Evolutionary conservation across 2,329 filamentous ascomycete species (phyloP), one percentile per base, ranked within the genome.

Genomic region (Fusarium paranaense): DNA sequence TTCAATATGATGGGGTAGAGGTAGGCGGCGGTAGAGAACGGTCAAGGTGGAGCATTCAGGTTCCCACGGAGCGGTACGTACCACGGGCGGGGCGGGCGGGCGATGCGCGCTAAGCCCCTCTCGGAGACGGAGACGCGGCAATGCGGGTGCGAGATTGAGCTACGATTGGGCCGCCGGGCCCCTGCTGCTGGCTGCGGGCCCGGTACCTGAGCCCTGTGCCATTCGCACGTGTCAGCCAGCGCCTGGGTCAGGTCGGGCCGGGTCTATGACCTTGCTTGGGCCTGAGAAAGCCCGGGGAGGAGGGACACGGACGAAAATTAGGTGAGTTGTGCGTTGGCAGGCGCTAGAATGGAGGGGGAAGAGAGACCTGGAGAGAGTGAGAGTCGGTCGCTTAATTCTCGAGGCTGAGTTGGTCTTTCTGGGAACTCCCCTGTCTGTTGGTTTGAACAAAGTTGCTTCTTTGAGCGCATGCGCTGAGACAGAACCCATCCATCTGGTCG

Each of bases 151-250:
- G 61, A 76, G 57, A 52, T 59, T 64, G 71, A 66, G 57, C 67
- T 47, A 11, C 65, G 32, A 75, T 75, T 75, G 72, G 72, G 35
- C 42, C 30, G 64, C 20, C 63, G 38, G 22, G n/a, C 45, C 47
- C 35, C 27, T 22, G 22, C 30, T 40, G 37, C 35, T 33, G 18
- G 20, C 14, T 63, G 32, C 64, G 67, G 70, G 64, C 64, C 47
- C 62, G 71, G 73, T 76, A 77, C 67, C 70, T 75, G 72, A 71
- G 74, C 72, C 75, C 72, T 71, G 67, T 75, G 67, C 70, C 69
- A 74, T 75, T 74, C 69, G 72, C 72, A 74, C 72, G 72, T 75
- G 72, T 75, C 72, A 69, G 52, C 59, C 72, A 72, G 50, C 62
- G 63, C 63, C 69, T 69, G 60, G 62, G 70, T 59, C 62, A 69